Base-by-base conservation (phyloP, 176 grass and related monocot species). In the Cocos nucifera region DNA sequence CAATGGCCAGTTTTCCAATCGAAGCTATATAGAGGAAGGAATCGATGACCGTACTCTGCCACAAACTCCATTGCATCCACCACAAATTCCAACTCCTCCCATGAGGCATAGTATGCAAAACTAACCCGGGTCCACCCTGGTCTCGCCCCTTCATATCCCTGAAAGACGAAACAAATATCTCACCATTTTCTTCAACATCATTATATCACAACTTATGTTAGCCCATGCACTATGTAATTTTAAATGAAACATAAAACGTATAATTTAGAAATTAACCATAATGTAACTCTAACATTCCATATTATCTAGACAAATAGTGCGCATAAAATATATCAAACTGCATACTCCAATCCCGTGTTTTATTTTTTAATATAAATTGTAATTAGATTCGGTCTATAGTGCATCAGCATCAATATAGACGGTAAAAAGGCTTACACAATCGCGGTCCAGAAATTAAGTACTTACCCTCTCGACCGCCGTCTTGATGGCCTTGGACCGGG, bases 41-140 rank as follows among this genome's bases (percentile, higher is more conserved):
- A 95, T 2, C 66, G 82, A 16, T 84, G 82, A 0, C 90, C 86
- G 0, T 81, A 72, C 12, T 54, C 56, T 0, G 86, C 90, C 27
- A 84, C 39, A 55, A 95, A 81, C 54, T 95, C 86, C 3, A 95
- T 60, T 3, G 82, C 77, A 0, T 70, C 58, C 3, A 89, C 70
- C n/a, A 95, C 81, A 70, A 89, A 86, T 1, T 6, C 79, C 20
- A 86, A 83, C 58, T 95, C 90, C 28, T 89, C 77, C 22, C 69
- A 61, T 12, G 75, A 68, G 3, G 79, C 70, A 60, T 95, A 95
- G 59, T 95, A 95, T 19, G 79, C 15, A 52, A 95, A 95, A 25
- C 90, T 89, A 22, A 95, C 4, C 30, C 86, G 75, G 0, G 90
- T 95, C 90, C 90, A 95, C 58, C 90, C 90, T 2, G 85, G 90